Conservation (phyloP, 2,329 filamentous ascomycete species). For the Cordyceps pruinosa region DNA sequence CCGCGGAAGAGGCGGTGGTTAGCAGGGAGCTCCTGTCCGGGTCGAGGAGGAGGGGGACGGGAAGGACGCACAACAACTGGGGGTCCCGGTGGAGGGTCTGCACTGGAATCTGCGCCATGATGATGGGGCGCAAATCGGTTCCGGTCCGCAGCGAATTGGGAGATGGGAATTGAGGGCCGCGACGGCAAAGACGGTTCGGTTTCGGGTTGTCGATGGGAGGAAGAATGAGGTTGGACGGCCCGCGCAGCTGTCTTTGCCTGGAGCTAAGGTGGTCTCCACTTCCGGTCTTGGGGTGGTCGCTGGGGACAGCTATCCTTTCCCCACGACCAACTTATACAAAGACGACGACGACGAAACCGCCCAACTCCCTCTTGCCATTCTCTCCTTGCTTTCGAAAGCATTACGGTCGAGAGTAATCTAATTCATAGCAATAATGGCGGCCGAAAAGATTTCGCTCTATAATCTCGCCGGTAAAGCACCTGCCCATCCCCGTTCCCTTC, state of each 20-base stretch:
- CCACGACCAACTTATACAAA: constrained; percentile 15
- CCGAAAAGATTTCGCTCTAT: constrained; percentile 58
- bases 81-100: constrained; percentile 99
- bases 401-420: neutral
- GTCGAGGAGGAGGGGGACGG: neutral
- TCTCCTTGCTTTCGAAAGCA: neutral
- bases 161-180: neutral
- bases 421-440: constrained; percentile 28
- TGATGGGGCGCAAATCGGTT: constrained; percentile 14
- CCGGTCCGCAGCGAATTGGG: neutral
- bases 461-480: constrained; percentile 52
- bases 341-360: neutral
- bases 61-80: constrained; percentile 74
- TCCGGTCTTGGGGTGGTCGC: neutral
- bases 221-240: neutral
- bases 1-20: neutral
- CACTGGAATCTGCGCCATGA: constrained; percentile 76
- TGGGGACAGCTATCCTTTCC: constrained; percentile 13
- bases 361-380: neutral
- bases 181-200: neutral
- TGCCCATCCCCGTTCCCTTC: neutral
- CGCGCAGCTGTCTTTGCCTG: neutral
- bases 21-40: neutral
- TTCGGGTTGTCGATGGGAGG: neutral
- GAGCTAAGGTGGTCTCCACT: constrained; percentile 7